Evolutionary conservation across 306 rosid species (phyloP), one percentile per base, ranked within the genome.

Genomic region (Cercis canadensis): DNA sequence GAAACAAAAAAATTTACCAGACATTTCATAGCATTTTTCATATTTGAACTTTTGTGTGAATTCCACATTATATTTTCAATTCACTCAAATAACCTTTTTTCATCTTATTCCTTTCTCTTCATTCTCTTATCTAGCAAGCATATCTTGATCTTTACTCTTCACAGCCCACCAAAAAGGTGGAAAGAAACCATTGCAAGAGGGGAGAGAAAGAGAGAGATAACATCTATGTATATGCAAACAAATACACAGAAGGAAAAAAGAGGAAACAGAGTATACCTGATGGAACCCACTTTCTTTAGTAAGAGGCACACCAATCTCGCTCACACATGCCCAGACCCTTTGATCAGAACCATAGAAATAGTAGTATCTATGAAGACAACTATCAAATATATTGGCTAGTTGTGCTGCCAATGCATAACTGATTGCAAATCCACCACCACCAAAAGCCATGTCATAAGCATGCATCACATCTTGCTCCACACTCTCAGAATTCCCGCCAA

Each of bases 401-500:
- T 75, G 86, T 36, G 83, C 87, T 16, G 97, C 99, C 41, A 95
- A 76, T 17, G 96, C 79, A 72, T 84, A 86, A 74, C 97, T 91
- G 21, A 95, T 37, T 12, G 96, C 99, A 73, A 89, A 76, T 9
- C 99, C 99, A 0, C 99, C 99, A 18, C 99, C 99, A 12, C 99
- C 99, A 67, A 91, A 95, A 19, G 97, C 97, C 97, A 95, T 95
- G 39, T 72, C 86, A 81, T 78, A 95, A 39, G 91, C 50, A 62
- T 95, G 99, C 85, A 80, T 70, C 78, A 71, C 74, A 68, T 95
- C 78, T 55, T 95, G 99, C 73, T 95, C 99, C 40, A 91, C 89
- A 62, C 99, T 95, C 90, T 95, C 99, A 34, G 99, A 95, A 72
- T 74, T 89, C 11, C 87, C 99, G 10, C 99, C 99, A 75, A 95